Evolutionary conservation across 352 stramenopile genomes (phyloP).

Genomic region (Phytopythium ostracodes): DNA sequence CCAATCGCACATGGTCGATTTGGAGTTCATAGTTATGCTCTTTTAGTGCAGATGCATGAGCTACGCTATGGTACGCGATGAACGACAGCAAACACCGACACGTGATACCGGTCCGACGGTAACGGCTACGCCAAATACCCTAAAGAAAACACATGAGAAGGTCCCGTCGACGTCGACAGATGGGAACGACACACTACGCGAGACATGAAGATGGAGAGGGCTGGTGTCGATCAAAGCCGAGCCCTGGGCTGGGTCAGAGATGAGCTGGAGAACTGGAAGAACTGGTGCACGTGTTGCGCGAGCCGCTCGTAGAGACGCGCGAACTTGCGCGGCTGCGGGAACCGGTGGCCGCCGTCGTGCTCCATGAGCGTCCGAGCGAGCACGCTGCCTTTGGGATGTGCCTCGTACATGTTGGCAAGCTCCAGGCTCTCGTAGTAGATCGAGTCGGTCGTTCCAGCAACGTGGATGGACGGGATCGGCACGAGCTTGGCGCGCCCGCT

Average conservation of each 20-base stretch:
- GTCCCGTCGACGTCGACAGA: background rate
- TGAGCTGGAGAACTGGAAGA: conserved; percentile 20
- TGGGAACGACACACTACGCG: background rate
- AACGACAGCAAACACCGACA: background rate
- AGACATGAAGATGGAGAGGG: background rate
- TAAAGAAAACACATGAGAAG: background rate
- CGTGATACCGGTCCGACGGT: background rate
- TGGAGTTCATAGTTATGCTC: background rate
- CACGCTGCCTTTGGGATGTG: conserved; percentile 10
- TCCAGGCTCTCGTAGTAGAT: conserved; percentile 15
- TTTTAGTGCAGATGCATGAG: background rate
- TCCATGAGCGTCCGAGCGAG: conserved; percentile 25
- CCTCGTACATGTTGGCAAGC: conserved; percentile 21
- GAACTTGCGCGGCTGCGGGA: conserved; percentile 27
- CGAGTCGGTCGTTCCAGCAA: conserved; percentile 20
- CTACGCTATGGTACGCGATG: background rate
- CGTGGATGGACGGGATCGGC: conserved; percentile 26
- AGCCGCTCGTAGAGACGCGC: conserved; percentile 22
- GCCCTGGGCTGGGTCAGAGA: background rate
- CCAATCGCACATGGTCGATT: too few relatives aligned
- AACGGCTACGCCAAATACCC: background rate
- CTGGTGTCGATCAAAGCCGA: background rate
- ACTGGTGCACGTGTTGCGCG: conserved; percentile 11
- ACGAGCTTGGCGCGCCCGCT: conserved; percentile 14
- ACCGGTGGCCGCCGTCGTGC: conserved; percentile 41